phyloP scores from a whole-genome alignment of 2,329 filamentous ascomycete genomes.

The Sarocladium kiliense region DNA sequence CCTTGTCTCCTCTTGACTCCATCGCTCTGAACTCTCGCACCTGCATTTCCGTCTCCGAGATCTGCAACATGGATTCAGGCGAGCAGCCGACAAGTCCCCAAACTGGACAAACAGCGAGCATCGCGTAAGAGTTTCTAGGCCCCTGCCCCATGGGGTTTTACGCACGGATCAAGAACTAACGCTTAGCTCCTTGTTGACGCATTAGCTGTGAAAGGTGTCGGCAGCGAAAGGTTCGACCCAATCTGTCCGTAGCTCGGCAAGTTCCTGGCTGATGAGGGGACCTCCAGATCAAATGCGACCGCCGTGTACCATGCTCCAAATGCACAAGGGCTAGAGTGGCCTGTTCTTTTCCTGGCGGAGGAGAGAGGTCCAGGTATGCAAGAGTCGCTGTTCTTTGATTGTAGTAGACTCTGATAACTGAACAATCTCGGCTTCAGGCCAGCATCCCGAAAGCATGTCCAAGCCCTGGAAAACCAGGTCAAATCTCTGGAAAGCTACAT shows the following conservation, averaged over 20 bases:
- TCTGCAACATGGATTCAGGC: not conserved
- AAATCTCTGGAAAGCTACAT: constrained; percentile 40
- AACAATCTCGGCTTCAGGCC: constrained; percentile 25
- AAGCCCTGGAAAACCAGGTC: constrained; percentile 41
- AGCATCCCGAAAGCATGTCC: constrained; percentile 39
- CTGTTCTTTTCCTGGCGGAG: constrained; percentile 33
- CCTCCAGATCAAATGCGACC: constrained; percentile 46
- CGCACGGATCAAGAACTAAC: too few species aligned
- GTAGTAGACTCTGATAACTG: not conserved
- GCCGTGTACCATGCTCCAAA: constrained; percentile 43
- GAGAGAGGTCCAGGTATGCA: constrained; percentile 35
- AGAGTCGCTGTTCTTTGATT: too few species aligned
- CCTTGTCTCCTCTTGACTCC: not conserved
- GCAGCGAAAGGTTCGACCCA: constrained; percentile 31
- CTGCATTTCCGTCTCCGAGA: not conserved
- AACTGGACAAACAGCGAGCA: not conserved
- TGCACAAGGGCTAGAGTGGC: constrained; percentile 37
- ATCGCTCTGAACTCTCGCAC: not conserved
- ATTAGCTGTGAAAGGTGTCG: constrained; percentile 38
- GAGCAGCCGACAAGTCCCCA: not conserved
- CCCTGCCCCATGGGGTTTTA: too few species aligned
- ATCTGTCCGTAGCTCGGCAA: not conserved
- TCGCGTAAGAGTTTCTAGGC: constrained; percentile 1
- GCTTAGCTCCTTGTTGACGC: too few species aligned
- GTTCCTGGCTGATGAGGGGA: constrained; percentile 16